Evolutionary conservation across 495 filamentous ascomycete genomes (phyloP), one percentile per base, ranked within the genome.

Genomic region (Poronia punctata): DNA sequence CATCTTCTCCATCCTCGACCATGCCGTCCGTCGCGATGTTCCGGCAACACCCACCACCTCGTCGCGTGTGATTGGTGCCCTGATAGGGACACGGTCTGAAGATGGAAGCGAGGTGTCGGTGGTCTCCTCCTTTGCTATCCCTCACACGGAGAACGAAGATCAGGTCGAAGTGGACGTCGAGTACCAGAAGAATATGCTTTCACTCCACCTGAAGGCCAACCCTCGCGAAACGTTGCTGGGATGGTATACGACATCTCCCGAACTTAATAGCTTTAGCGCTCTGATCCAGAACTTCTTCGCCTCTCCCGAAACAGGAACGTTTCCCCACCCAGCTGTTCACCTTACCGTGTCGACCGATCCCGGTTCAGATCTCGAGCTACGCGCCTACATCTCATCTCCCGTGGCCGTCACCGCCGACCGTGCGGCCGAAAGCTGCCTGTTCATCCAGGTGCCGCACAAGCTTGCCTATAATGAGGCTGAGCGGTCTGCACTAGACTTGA

Each of bases 211-310:
- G 49, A 88, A 88, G 71, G 89, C 88, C 12, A 87, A 88, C 65
- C 92, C 93, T 9, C 83, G 86, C 61, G 92, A 98, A 66, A 80
- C 90, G 18, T 76, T 98, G 14, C 82, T 98, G 21, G 92, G 92
- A 52, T 98, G 92, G 92, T 98, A 98, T 70, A 94, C 93, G 46
- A 98, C 93, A 14, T 86, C 83, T 53, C 77, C 82, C 52, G 88
- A 95, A 67, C 77, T 98, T 56, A 97, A 98, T 77, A 94, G 84
- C 52, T 98, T 97, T 77, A 85, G 79, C 54, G 92, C 92, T 42
- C 80, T 98, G 49, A 98, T 98, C 66, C 92, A 98, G 69, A 98
- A 98, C 71, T 98, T 98, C 74, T 98, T 97, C 74, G 87, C 86
- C 49, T 85, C 86, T 46, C 87, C 93, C 59, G 90, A 90, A 45